These are phyloP conservation scores for Ceratobasidium sp. DNA, from an alignment of 1,284 basidiomycete genomes.

Conservation along the genomic window DNA sequence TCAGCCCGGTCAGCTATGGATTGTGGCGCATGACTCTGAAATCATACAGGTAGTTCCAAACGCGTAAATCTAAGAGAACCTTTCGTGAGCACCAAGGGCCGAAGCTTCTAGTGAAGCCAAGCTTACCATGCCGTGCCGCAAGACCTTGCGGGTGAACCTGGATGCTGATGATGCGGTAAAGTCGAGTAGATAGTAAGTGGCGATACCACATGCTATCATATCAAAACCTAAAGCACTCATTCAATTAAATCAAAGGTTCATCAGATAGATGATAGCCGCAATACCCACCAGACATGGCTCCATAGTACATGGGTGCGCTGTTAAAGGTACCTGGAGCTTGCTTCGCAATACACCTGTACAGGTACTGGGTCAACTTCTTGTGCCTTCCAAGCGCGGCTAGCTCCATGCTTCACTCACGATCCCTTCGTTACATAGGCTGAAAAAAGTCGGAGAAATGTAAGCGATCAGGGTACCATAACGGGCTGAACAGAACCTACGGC, in stretches of 20 bases:
- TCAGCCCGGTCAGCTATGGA: neutral
- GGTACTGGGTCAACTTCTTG: neutral
- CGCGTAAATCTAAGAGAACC: conserved; percentile 20
- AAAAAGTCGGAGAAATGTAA: conserved; percentile 6
- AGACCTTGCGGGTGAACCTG: conserved; percentile 10
- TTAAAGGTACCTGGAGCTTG: conserved; percentile 24
- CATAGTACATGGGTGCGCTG: conserved; percentile 36
- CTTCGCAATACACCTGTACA: conserved; percentile 33
- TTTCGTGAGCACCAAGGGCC: neutral
- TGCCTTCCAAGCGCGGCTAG: neutral
- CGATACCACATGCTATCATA: conserved; percentile 16
- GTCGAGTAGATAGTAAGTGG: conserved; percentile 28
- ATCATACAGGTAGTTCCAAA: conserved; percentile 33
- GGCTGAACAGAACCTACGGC: neutral
- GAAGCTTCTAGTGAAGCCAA: neutral
- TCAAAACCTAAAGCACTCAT: conserved; percentile 6
- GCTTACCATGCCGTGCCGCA: conserved; percentile 33
- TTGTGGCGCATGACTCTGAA: no score
- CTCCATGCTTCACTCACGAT: conserved; percentile 17
- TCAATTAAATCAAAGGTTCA: neutral
- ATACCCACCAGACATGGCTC: conserved; percentile 23
- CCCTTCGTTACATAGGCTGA: conserved; percentile 6
- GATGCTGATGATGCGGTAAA: conserved; percentile 22
- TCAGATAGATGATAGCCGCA: neutral
- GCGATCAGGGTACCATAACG: neutral